These are phyloP conservation scores for Decorospora gaudefroyi DNA, from an alignment of 2,329 filamentous ascomycete species.

Conservation along the genomic window DNA sequence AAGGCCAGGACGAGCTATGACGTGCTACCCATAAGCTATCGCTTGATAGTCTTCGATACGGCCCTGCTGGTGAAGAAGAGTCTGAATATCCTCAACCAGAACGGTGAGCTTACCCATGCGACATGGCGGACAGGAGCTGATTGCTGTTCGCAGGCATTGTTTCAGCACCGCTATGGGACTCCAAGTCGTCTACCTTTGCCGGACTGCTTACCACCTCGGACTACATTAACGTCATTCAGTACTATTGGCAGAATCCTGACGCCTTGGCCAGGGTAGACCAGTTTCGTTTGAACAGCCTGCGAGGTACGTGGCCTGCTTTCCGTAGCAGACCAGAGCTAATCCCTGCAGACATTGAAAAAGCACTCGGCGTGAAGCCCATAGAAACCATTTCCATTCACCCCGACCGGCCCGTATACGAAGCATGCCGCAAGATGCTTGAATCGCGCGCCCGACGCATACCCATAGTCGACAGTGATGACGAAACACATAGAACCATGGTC, in stretches of 20 bases:
- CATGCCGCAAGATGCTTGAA: slow-evolving; percentile 89
- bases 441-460: slow-evolving; percentile 93
- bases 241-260: slow-evolving; percentile 97
- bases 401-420: slow-evolving; percentile 87
- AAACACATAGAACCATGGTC: slow-evolving; percentile 88
- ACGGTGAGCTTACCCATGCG: slow-evolving; percentile 66
- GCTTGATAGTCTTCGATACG: slow-evolving; percentile 93
- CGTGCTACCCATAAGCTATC: slow-evolving; percentile 92
- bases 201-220: slow-evolving; percentile 94
- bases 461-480: slow-evolving; percentile 89
- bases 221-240: slow-evolving; percentile 98
- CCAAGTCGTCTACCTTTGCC: slow-evolving; percentile 87
- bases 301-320: slow-evolving; percentile 63
- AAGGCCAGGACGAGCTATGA: slow-evolving; percentile 97
- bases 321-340: slow-evolving; percentile 14
- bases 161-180: slow-evolving; percentile 96
- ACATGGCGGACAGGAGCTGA: slow-evolving; percentile 16
- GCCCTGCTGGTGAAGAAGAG: slow-evolving; percentile 96
- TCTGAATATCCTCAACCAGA: slow-evolving; percentile 91
- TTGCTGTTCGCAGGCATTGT: slow-evolving; percentile 73
- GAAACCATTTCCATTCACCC: slow-evolving; percentile 97
- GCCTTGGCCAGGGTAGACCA: slow-evolving; percentile 88
- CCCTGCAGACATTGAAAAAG: slow-evolving; percentile 83
- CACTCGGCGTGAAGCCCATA: slow-evolving; percentile 85
- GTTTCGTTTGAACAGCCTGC: slow-evolving; percentile 86